Evolutionary conservation across 2,329 filamentous ascomycete species (phyloP), one percentile per base, ranked within the genome.

Genomic region (Emydomyces testavorans): DNA sequence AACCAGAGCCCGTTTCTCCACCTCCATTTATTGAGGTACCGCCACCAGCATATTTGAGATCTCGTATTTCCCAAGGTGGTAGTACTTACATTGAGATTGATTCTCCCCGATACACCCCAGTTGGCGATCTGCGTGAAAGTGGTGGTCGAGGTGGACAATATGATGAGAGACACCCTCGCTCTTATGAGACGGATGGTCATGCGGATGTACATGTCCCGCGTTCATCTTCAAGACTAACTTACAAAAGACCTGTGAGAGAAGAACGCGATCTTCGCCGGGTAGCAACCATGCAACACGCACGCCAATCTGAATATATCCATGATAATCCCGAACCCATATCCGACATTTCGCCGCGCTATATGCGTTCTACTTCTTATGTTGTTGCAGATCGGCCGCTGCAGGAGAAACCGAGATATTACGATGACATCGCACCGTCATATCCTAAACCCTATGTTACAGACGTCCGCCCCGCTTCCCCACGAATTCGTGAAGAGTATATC

Each of bases 1-100:
- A 81, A 58, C 72, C 77, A 54, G 78, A 82, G 57, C 77, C 78
- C 6, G 65, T 79, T 15, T 81, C 78, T 10, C 78, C 78, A 16
- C 76, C 75, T 35, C 73, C 75, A 1, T 75, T 80, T 51, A 63
- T 69, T 44, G 65, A 69, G 53, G 61, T 64, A 20, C 62, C 64
- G 26, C 60, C 68, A 48, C 38, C 58, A 60, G 49, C 54, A 50
- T 35, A 63, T 60, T 36, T 58, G 53, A 23, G 62, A 61, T 39
- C 58, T 52, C 60, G 64, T 32, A 60, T 65, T 20, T 59, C 62
- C 44, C 65, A 67, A 46, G 65, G 64, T 41, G 66, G 67, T 46
- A 69, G 70, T 4, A 65, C 75, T 34, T 73, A 77, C 51, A 71
- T 71, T 54, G 67, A 71, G 46, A 62, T 68, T 42, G 61, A 62